Evolutionary conservation across 192 early-diverging fungal genomes (phyloP).

Genomic region (Linnemannia exigua): DNA sequence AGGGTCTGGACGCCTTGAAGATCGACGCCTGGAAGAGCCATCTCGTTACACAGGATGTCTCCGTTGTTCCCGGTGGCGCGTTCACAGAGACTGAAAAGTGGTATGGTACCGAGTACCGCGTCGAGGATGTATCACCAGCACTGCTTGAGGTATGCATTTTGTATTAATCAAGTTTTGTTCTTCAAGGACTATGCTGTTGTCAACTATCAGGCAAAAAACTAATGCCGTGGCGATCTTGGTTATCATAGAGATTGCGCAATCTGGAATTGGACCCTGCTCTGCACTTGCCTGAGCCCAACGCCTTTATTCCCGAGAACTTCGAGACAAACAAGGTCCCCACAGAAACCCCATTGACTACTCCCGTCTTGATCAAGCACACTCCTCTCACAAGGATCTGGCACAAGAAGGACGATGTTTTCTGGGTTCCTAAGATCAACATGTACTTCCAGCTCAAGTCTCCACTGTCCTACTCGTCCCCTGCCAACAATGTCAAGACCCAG

Average conservation of each 20-base stretch:
- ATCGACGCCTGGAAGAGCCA: constrained; percentile 48
- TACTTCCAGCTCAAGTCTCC: constrained; percentile 80
- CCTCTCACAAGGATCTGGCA: constrained; percentile 84
- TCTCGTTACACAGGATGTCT: constrained; percentile 47
- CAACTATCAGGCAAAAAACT: background rate
- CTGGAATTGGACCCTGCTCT: constrained; percentile 67
- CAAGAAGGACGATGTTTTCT: constrained; percentile 95
- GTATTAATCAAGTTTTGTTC: background rate
- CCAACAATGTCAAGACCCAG: constrained; percentile 74
- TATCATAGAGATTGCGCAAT: constrained; percentile 60
- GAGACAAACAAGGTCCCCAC: constrained; percentile 66
- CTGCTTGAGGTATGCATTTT: constrained; percentile 61
- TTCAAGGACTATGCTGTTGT: background rate
- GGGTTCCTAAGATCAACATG: constrained; percentile 89
- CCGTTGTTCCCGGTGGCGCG: constrained; percentile 56
- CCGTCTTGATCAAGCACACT: constrained; percentile 71
- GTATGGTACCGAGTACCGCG: constrained; percentile 87
- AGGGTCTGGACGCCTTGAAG: constrained; percentile 67
- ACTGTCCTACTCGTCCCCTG: constrained; percentile 81
- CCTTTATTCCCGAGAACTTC: constrained; percentile 90
- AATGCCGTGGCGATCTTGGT: constrained; percentile 1
- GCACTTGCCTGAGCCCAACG: constrained; percentile 81
- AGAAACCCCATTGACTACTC: constrained; percentile 19
- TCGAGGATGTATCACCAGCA: constrained; percentile 67
- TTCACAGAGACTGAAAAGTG: constrained; percentile 75